Evolutionary conservation across 257 asterid genomes (phyloP), one percentile per base, ranked within the genome.

Genomic region (Paulownia fortunei): DNA sequence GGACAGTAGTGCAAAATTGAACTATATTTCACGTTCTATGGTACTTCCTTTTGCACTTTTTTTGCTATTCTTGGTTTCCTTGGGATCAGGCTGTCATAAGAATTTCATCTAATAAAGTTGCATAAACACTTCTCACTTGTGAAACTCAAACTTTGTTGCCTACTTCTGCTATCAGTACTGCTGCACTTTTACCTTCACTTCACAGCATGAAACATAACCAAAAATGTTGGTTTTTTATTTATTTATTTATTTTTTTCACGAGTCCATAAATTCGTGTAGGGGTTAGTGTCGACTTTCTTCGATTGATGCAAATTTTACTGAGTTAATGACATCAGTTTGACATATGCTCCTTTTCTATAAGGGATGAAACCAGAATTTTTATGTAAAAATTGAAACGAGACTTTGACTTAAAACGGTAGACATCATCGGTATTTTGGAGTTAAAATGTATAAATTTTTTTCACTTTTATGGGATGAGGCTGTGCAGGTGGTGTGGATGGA

Each of bases 1-100:
- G 68, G 46, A 64, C 34, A 66, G 24, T 49, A 27, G 60, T 46
- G 76, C 54, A 69, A 67, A 23, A 65, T 79, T 70, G 72, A 79
- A 76, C 84, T 67, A 56, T 44, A 79, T 69, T 74, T 75, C 86
- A 79, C 84, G 81, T 74, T 74, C 52, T 11, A 46, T 56, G 56
- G n/a, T 26, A 78, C 75, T 52, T 61, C 65, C 71, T 60, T 61
- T 71, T 8, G 62, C 86, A 59, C 83, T 79, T 79, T 79, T 79
- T 54, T 81, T 51, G 13, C 74, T 66, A 36, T 63, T 41, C 46
- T 59, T 34, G 7, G 39, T 51, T 39, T 60, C 59, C 58, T 39
- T 64, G 15, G 54, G 18, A 46, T 49, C 30, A 26, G 47, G 44
- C n/a, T 75, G 39, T 74, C 70, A 5, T 10, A 37, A 58, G 76